Base-by-base conservation (phyloP, 306 rosid species). In the Vachellia collinsii region DNA sequence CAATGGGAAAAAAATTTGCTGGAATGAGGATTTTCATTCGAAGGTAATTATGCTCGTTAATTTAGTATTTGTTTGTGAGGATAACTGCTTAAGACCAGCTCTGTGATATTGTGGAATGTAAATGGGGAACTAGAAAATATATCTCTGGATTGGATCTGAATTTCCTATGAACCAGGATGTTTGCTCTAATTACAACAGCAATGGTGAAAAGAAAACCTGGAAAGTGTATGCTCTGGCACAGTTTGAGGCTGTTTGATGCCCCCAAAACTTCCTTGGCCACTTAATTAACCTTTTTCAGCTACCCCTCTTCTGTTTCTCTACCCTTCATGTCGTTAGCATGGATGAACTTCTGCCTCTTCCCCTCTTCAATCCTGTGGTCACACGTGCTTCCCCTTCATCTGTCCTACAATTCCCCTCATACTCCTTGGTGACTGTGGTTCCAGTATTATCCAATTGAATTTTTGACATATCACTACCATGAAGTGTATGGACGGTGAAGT, bases 11-110 rank as follows among this genome's bases (percentile, higher is more conserved):
- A 96, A 96, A 81, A 93, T 93, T 87, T 89, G 95, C 84, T 96
- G 99, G 99, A 93, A 89, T 82, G 99, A 92, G 82, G 98, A 89
- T 61, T 96, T 96, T 82, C 99, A 96, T 90, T 91, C 94, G 39
- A 96, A 96, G 97, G 98, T 92, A 90, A 83, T 85, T 78, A 77
- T 79, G 76, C 72, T 61, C 70, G 48, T 9, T 34, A 74, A 39
- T 54, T 74, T 41, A 76, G 17, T 74, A 70, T 75, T 16, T 58
- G 70, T 61, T 77, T 3, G 44, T 63, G 42, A 66, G 67, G 61
- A 54, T 54, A 54, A n/a, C 61, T 54, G 61, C 25, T 54, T 16
- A 11, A 54, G 22, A 19, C 61, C 8, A 53, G 61, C 61, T 54
- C 61, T 19, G 19, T 54, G 61, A 7, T 54, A 54, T 19, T 54